Evolutionary conservation across 345 rosid genomes (phyloP), one percentile per base, ranked within the genome.

Genomic region (Psidium guajava): DNA sequence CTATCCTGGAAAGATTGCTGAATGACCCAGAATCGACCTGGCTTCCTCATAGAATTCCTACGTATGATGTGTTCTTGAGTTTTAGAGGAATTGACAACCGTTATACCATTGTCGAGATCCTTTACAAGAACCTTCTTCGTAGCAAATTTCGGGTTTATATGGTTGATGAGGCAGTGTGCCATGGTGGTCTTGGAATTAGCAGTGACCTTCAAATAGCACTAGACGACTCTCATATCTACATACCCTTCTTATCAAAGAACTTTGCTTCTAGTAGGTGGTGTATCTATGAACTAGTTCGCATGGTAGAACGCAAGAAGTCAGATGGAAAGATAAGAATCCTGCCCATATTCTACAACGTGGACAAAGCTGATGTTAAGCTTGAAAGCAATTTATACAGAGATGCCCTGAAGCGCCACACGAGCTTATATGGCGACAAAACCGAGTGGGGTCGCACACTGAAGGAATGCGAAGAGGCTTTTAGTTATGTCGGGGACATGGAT

Each of bases 391-490:
- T 24, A 11, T 56, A 10, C 61, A 11, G 15, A 25, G 6, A 0
- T 4, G 28, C 1, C 61, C 28, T 57, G 4, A 11, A 10, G 0
- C 0, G 0, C 28, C n/a, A 24, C 14, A 56, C 27, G 6, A 3
- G 3, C 5, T 0, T 0, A 11, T 8, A 1, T 22, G 1, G 5
- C 5, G 3, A 57, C 14, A 3, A 57, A 1, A 10, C 11, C 11
- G 50, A 47, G 50, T 44, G 47, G 47, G 2, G 5, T 2, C 3
- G 24, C 27, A 2, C 24, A 56, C 14, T 56, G 61, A 5, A 24
- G 13, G 61, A 2, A 56, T 57, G 28, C 28, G 7, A 5, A 57
- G 0, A 57, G 3, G 61, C 61, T 57, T 28, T 57, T 0, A 57
- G 7, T 10, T 2, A 11, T 4, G 28, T 58, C 8, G 64, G 8